Evolutionary conservation across 768 basidiomycete species (phyloP).

Genomic region (Leucocoprinus sp.): DNA sequence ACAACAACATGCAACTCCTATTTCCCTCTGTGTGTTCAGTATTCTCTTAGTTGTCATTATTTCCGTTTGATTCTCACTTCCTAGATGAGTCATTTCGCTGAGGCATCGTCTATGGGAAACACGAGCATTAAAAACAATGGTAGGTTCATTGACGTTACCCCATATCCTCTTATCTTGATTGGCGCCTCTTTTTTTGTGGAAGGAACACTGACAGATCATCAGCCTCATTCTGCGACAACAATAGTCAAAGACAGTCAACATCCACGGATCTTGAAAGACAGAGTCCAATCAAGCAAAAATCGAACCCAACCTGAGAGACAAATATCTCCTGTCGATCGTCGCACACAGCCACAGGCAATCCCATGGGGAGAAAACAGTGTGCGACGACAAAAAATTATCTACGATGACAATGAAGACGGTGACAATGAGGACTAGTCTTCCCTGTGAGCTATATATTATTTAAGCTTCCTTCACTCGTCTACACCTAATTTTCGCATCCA

Average conservation of each 20-base stretch:
- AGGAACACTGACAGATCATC: background rate
- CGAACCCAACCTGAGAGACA: background rate
- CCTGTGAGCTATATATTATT: too few relatives aligned
- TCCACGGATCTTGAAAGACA: background rate
- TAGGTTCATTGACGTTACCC: too few relatives aligned
- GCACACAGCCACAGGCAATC: background rate
- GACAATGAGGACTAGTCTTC: background rate
- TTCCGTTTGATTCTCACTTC: background rate
- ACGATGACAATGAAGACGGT: background rate
- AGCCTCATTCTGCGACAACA: background rate
- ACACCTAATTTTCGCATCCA: too few relatives aligned
- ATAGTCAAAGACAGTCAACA: background rate
- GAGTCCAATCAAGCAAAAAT: background rate
- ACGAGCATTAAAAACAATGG: background rate
- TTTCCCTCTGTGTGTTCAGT: constrained; percentile 1
- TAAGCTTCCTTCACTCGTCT: too few relatives aligned
- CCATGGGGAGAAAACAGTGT: background rate
- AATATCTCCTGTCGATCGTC: background rate
- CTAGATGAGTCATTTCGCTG: constrained; percentile 1
- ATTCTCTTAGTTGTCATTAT: background rate
- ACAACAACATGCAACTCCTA: constrained; percentile 3
- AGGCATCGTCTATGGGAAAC: background rate
- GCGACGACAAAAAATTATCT: background rate
- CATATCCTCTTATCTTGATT: too few relatives aligned
- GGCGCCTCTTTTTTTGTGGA: too few relatives aligned